Conservation (phyloP, 768 basidiomycete species). For the Termitomyces sp. region DNA sequence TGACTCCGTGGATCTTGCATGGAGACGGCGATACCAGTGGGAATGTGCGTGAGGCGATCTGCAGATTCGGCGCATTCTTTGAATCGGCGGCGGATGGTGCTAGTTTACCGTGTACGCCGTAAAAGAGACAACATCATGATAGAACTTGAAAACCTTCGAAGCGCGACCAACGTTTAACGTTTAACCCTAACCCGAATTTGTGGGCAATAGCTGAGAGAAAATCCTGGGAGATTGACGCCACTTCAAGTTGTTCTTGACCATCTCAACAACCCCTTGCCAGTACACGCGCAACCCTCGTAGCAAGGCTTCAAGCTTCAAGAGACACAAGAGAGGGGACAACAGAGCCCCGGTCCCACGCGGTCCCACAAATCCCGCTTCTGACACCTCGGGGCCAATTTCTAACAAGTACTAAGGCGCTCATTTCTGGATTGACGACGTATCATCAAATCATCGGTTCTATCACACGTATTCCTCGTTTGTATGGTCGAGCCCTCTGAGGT, state of each 20-base stretch:
- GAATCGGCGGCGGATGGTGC: no score
- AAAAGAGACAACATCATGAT: no score
- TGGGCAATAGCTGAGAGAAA: background rate
- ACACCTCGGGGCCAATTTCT: background rate
- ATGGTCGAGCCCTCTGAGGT: background rate
- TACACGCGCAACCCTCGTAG: background rate
- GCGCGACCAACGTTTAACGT: no score
- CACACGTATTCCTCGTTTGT: background rate
- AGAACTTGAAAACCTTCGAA: no score
- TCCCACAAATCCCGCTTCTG: slow-evolving; percentile 4
- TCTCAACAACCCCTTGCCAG: background rate
- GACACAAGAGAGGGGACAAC: background rate
- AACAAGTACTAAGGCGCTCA: background rate
- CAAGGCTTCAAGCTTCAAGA: background rate
- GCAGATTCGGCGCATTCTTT: slow-evolving; percentile 95
- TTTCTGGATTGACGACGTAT: background rate
- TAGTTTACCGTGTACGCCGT: no score
- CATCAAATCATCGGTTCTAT: background rate
- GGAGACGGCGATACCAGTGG: slow-evolving; percentile 91
- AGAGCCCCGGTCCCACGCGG: background rate
- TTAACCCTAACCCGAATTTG: slow-evolving; percentile 17
- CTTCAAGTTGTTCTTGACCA: background rate
- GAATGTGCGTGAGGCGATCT: slow-evolving; percentile 88
- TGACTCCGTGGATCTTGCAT: slow-evolving; percentile 99
- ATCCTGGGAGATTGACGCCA: background rate